Base-by-base conservation (phyloP, 768 basidiomycete species). In the Hypholoma fasciculare region DNA sequence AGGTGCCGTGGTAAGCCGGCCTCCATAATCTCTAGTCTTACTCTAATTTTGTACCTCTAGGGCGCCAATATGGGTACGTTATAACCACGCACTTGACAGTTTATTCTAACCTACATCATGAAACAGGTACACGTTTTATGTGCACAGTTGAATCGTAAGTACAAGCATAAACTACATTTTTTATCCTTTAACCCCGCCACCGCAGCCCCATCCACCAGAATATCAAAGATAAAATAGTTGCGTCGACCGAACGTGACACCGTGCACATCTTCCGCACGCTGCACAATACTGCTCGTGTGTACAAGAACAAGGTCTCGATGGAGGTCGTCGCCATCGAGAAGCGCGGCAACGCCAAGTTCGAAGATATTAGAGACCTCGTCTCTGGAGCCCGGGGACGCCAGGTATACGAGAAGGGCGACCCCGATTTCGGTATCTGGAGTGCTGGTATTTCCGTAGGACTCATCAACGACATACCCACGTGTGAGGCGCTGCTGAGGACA, bases 241-340 rank as follows among this genome's bases (percentile, higher is more conserved):
- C 83, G 13, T 88, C 93, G 12, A 86, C 82, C 0, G 96, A 97
- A 70, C 81, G 82, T 54, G 92, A 94, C 69, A 94, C 94, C 0
- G 69, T 90, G 2, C 94, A 96, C 71, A 95, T 97, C 64, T 94
- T 97, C 80, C 84, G 95, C 51, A 94, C 91, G 0, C 72, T 96
- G 47, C 79, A 81, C 67, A 93, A 94, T 67, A 92, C 92, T 2
- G 84, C 90, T 12, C 83, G 92, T n/a, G 90, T 93, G 11, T 92
- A 80, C 79, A 94, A 89, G 78, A 96, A 96, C 76, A 83, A 83
- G 54, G 85, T 96, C 20, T 78, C 95, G 13, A 68, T 82, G 68
- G 88, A 96, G 69, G 96, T 98, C 16, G 90, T 96, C n/a, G 74
- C 80, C 13, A 80, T 95, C 39, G 95, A 97, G 74, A 78, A 78